Base-by-base conservation (phyloP, 2,329 filamentous ascomycete genomes). In the Cytospora leucostoma region DNA sequence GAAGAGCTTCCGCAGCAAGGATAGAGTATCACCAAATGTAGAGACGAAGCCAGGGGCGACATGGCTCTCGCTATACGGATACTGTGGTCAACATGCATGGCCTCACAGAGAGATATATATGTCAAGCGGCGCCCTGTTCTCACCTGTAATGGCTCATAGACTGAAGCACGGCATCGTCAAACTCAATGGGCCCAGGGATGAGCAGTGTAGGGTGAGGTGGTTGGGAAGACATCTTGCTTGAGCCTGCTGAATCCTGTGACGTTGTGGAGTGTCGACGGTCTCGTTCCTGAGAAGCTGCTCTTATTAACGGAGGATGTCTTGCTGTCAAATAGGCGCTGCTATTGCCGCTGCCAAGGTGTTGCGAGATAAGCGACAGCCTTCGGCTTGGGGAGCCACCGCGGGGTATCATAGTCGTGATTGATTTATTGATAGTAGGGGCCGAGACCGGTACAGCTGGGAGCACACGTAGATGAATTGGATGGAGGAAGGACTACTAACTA, bases 151-250 rank as follows among this genome's bases (percentile, higher is more conserved):
- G 93, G 81, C 90, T 89, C 94, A 97, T 97, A 66, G 93, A 92
- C 77, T 93, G 86, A 59, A 97, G 87, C 66, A 98, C 94, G 55
- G 88, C 93, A 94, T 98, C 94, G 76, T 97, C 94, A 74, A 97
- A 97, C 81, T 98, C 94, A 77, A 98, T 96, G 73, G 95, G 95
- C 68, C 95, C 95, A 56, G 95, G 95, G 74, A 99, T 98, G 79
- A 99, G 87, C 78, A 99, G 83, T 62, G 94, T 89, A 51, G 86
- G 78, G 73, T 89, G 86, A 57, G 80, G 76, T 61, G 84, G 80
- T 71, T 88, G 86, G 65, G 80, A 81, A 69, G 85, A 88, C 86
- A 88, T 88, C 60, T 73, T 80, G 73, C 69, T 54, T 55, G 27
- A 4, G 27, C 27, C 27, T 27, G 27, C 27, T 27, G 69, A 67